Evolutionary conservation across 176 grass and related monocot genomes (phyloP).

Genomic region (sorghum (Sorghum bicolor)): DNA sequence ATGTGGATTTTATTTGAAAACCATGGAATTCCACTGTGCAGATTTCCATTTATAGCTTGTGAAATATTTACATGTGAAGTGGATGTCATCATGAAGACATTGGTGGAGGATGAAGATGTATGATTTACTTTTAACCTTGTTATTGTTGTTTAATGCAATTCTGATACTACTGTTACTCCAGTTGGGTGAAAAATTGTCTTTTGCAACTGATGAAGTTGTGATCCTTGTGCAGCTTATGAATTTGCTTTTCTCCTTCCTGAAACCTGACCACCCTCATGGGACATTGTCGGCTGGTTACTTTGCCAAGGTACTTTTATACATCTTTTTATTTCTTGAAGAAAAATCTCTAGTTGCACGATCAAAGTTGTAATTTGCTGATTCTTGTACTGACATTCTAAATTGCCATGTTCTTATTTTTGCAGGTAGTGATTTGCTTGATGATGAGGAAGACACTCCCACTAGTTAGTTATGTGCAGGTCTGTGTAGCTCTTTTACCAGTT

Average conservation of each 20-base stretch:
- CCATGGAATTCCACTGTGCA: constrained; percentile 30
- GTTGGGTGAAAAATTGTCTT: neutral
- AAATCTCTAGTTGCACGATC: neutral
- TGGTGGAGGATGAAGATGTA: constrained; percentile 94
- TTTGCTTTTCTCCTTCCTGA: constrained; percentile 90
- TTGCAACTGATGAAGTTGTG: constrained; percentile 21
- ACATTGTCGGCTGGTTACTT: constrained; percentile 91
- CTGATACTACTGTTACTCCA: neutral
- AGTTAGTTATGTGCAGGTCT: constrained; percentile 87
- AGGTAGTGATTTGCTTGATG: constrained; percentile 99
- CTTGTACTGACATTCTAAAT: constrained; percentile 18
- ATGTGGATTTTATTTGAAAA: constrained; percentile 22
- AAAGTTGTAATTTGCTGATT: constrained; percentile 9
- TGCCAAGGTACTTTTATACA: constrained; percentile 70
- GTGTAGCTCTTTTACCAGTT: neutral
- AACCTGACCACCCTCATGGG: constrained; percentile 63
- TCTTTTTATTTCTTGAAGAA: neutral
- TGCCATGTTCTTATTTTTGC: constrained; percentile 18
- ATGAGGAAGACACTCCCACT: constrained; percentile 69
- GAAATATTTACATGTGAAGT: constrained; percentile 99
- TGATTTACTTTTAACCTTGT: constrained; percentile 26
- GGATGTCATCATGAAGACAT: constrained; percentile 91
- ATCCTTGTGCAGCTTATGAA: constrained; percentile 71
- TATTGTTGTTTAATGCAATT: neutral
- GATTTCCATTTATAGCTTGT: constrained; percentile 99